phyloP scores from a whole-genome alignment of 1,284 basidiomycete species.

The Coniophora puteana region DNA sequence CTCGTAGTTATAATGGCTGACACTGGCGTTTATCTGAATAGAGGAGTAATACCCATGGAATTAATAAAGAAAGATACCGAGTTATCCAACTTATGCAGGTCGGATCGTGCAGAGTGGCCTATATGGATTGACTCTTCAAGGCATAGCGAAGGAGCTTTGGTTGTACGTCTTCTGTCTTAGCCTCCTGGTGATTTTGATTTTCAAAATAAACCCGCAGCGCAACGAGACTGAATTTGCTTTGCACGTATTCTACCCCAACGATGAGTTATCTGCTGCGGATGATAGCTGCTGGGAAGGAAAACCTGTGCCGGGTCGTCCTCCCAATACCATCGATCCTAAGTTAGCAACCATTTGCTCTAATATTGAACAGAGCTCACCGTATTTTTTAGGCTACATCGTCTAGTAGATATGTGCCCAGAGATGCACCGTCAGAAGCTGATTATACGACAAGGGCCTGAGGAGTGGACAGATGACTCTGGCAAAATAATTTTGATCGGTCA shows the following conservation, averaged over 20 bases:
- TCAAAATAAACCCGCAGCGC: too few relatives aligned
- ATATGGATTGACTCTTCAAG: slow-evolving; percentile 33
- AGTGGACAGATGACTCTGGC: slow-evolving; percentile 29
- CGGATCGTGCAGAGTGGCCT: slow-evolving; percentile 24
- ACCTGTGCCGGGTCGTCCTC: slow-evolving; percentile 11
- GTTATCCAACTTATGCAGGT: slow-evolving; percentile 9
- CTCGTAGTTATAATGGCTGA: not conserved
- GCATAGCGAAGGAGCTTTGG: slow-evolving; percentile 21
- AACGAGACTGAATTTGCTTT: slow-evolving; percentile 13
- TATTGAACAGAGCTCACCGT: not conserved
- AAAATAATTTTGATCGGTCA: slow-evolving; percentile 39
- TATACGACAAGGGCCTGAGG: slow-evolving; percentile 23
- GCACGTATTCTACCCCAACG: slow-evolving; percentile 15
- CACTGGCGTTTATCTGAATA: slow-evolving; percentile 13
- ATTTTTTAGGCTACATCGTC: slow-evolving; percentile 8
- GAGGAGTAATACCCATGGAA: slow-evolving; percentile 32
- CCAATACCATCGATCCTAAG: slow-evolving; percentile 15
- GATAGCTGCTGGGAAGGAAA: slow-evolving; percentile 7
- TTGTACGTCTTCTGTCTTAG: slow-evolving; percentile 10
- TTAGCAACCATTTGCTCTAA: not conserved
- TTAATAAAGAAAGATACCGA: slow-evolving; percentile 31
- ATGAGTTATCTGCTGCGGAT: slow-evolving; percentile 8
- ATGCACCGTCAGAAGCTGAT: slow-evolving; percentile 21
- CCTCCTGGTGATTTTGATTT: not conserved
- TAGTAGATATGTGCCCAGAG: slow-evolving; percentile 16